Evolutionary conservation across 2,329 filamentous ascomycete genomes (phyloP).

Genomic region (Verticillium klebahnii): DNA sequence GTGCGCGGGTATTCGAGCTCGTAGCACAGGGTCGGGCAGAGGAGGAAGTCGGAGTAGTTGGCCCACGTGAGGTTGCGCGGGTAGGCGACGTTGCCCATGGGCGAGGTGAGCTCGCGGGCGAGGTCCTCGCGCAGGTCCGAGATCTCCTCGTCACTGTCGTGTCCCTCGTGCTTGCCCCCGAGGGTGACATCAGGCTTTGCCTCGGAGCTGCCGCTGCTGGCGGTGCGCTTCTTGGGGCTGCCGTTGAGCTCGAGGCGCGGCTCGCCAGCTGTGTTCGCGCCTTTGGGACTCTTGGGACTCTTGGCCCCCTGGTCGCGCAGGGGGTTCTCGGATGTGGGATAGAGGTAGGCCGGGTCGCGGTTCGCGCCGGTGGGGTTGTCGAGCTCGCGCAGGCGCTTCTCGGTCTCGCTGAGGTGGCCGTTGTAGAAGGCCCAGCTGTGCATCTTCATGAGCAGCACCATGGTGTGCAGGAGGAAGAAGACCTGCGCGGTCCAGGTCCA

Average conservation of each 20-base stretch:
- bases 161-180: conserved; percentile 18
- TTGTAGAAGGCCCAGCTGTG: conserved; percentile 99
- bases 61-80: conserved; percentile 77
- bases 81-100: conserved; percentile 84
- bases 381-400: conserved; percentile 73
- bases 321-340: conserved; percentile 59
- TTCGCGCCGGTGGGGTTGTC: conserved; percentile 62
- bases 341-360: conserved; percentile 66
- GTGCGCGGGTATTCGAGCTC: conserved; percentile 93
- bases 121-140: conserved; percentile 76
- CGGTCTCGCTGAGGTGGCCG: conserved; percentile 84
- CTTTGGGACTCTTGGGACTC: conserved; percentile 9
- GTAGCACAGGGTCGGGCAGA: conserved; percentile 95
- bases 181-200: neutral
- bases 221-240: conserved; percentile 9
- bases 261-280: conserved; percentile 14
- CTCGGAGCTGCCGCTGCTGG: conserved; percentile 13
- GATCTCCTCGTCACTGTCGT: conserved; percentile 44
- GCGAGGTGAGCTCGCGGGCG: conserved; percentile 85
- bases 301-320: conserved; percentile 29
- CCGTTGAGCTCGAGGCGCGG: neutral
- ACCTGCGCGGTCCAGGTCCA: conserved; percentile 99
- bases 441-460: conserved; percentile 97
- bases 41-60: conserved; percentile 83
- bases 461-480: conserved; percentile 84